Evolutionary conservation across 768 basidiomycete species (phyloP), one percentile per base, ranked within the genome.

Genomic region (Agaricus sinodeliciosus): DNA sequence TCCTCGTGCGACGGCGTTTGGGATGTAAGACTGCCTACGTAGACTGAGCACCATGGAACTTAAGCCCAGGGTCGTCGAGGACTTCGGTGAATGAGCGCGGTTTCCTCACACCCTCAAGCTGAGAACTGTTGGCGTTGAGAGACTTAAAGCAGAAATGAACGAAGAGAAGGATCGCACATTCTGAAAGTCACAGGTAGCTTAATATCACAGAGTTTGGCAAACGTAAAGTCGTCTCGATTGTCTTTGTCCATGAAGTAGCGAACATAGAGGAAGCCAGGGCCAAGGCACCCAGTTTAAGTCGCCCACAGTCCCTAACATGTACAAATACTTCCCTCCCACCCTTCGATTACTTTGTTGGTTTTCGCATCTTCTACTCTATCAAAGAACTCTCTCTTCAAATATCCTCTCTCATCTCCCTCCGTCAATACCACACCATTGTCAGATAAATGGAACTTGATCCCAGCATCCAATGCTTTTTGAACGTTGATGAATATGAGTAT

Each of bases 371-470:
- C 84, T 1, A 92, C 92, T 13, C 79, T 75, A 15, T 69, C 58
- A 68, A 96, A 98, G 62, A 81, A 88, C 22, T 78, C 68, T 3
- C 81, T 75, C 1, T 68, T 61, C 11, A 95, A 62, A 51, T 80
- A 72, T 0, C 93, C 92, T 2, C 63, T 60, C 39, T 72, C 73
- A 55, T 91, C 73, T 0, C 95, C 95, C 46, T 82, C 83, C 0
- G 90, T 92, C 1, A 98, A 77, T 11, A 97, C 78, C n/a, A 97
- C 94, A 2, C 90, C 92, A 57, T 98, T 97, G 2, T 80, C 72
- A 1, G 92, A 94, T 2, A 91, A 67, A 66, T 79, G 84, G 55
- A 98, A 89, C 49, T 76, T 72, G 65, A 90, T 73, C 1, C 87
- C 89, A 1, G 77, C 77, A 22, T 79, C 75, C 43, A 90, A 68